Evolutionary conservation across 805 yeast genomes (phyloP), one percentile per base, ranked within the genome.

Genomic region (Candida hispaniensis): DNA sequence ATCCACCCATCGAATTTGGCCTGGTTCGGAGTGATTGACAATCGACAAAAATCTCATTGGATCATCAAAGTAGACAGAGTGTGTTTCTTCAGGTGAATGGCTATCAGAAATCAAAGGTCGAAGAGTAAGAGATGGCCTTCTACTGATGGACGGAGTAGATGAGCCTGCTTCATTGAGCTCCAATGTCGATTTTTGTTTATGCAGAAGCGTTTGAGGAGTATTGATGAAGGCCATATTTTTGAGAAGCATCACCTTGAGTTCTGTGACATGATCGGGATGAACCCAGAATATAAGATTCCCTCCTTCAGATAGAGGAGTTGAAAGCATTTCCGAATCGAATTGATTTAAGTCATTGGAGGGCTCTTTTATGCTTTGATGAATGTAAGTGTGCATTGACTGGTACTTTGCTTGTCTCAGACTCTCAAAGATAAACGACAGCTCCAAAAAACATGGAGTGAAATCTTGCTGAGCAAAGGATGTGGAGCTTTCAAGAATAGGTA

Each of bases 401-500:
- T 26, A 26, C 32, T 47, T 41, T 6, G 48, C 43, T 9, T 47
- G 47, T 26, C 71, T 52, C 7, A 73, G 50, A 7, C 68, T 60
- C 43, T 71, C 73, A 46, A 69, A 72, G 39, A 69, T 58, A 39
- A 67, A 44, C 2, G 80, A 67, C 39, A 77, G 59, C 44, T 73
- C 79, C 11, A 71, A 47, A n/a, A 81, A 74, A 22, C 73, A 62
- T 9, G 70, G 68, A 10, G 75, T 65, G 21, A 80, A 58, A 49
- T 76, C 78, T 14, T 73, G 57, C 44, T 71, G 64, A 15, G 71
- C 64, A 46, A 81, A 80, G 0, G 82, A 71, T 17, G 64, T 62
- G 1, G 64, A 63, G 39, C 69, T 66, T 6, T 57, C 50, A 24
- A 65, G 54, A 17, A 68, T 38, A 4, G 48, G 52, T 18, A 48